phyloP scores from a whole-genome alignment of 2,329 filamentous ascomycete genomes.

The Colletotrichum brevisporum region DNA sequence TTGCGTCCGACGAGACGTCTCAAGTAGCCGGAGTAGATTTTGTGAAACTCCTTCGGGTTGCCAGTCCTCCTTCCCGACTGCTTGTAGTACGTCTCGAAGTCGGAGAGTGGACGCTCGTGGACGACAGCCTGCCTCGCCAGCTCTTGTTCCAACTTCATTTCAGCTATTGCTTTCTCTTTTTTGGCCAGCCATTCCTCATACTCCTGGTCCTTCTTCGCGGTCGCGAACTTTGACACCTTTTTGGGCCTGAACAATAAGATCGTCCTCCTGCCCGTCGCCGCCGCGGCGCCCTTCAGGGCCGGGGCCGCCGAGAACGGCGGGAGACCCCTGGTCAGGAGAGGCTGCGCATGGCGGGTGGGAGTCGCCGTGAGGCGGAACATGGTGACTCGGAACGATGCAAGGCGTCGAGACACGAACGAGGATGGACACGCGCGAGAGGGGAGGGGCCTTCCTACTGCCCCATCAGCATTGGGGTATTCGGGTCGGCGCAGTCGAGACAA shows the following conservation, averaged over 20 bases:
- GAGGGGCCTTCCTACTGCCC: background rate
- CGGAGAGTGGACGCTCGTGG: background rate
- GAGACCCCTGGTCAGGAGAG: background rate
- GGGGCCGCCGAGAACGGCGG: no score
- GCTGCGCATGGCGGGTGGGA: background rate
- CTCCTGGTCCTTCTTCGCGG: no score
- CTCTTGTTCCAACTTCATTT: no score
- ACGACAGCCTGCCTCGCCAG: background rate
- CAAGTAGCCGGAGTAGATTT: slow-evolving; percentile 27
- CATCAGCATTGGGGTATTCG: no score
- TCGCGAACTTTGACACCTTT: no score
- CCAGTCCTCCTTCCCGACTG: background rate
- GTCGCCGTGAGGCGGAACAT: slow-evolving; percentile 24
- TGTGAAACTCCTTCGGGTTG: slow-evolving; percentile 2
- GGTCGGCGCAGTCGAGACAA: no score
- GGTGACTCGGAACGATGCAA: background rate
- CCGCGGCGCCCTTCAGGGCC: background rate
- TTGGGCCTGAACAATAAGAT: no score
- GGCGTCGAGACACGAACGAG: background rate
- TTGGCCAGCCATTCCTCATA: no score
- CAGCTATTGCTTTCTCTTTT: no score
- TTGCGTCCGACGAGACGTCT: background rate
- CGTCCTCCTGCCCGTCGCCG: background rate
- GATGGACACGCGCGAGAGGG: slow-evolving; percentile 1
- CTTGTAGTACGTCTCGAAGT: slow-evolving; percentile 1